A percentile compares a stretch with the other conserved stretches of the same genome.
Evolutionary conservation across 2,329 filamentous ascomycete species (phyloP).

Genomic region (Monosporascus sp.): DNA sequence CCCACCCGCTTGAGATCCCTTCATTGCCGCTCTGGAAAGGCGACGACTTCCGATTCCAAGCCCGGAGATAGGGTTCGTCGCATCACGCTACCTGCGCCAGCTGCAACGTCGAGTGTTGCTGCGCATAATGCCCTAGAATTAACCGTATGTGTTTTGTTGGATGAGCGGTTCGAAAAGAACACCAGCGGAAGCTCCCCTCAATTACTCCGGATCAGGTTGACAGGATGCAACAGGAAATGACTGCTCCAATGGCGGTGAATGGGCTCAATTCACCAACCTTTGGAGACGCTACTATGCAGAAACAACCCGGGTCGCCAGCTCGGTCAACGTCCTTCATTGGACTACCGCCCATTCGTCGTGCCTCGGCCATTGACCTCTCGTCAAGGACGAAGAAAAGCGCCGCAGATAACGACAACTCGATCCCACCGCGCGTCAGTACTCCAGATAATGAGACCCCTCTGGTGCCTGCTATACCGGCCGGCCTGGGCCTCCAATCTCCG

Average conservation of each 20-base stretch:
- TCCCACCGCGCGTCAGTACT: conserved; percentile 17
- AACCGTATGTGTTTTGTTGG: conserved; percentile 20
- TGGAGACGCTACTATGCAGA: conserved; percentile 11
- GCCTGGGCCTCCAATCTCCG: conserved; percentile 19
- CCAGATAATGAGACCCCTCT: conserved; percentile 17
- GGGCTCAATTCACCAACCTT: conserved; percentile 11
- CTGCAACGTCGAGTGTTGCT: conserved; percentile 14
- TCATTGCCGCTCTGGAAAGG: conserved; percentile 31
- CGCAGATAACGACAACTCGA: conserved; percentile 28
- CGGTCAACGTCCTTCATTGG: conserved; percentile 49
- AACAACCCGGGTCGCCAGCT: conserved; percentile 24
- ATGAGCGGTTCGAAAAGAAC: conserved; percentile 29
- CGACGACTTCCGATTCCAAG: conserved; percentile 24
- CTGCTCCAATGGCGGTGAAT: conserved; percentile 18
- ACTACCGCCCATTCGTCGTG: conserved; percentile 52
- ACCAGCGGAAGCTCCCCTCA: conserved; percentile 16
- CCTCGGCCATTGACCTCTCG: conserved; percentile 49
- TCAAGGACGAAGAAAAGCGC: conserved; percentile 29
- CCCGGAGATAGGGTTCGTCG: conserved; percentile 8
- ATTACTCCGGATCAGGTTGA: conserved; percentile 18
- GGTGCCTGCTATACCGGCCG: conserved; percentile 13
- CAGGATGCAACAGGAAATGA: conserved; percentile 18
- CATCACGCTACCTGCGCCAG: conserved; percentile 10
- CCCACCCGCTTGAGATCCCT: conserved; percentile 30
- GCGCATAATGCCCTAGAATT: conserved; percentile 23